Evolutionary conservation across 1,284 basidiomycete species (phyloP).

Genomic region (Malassezia restricta): DNA sequence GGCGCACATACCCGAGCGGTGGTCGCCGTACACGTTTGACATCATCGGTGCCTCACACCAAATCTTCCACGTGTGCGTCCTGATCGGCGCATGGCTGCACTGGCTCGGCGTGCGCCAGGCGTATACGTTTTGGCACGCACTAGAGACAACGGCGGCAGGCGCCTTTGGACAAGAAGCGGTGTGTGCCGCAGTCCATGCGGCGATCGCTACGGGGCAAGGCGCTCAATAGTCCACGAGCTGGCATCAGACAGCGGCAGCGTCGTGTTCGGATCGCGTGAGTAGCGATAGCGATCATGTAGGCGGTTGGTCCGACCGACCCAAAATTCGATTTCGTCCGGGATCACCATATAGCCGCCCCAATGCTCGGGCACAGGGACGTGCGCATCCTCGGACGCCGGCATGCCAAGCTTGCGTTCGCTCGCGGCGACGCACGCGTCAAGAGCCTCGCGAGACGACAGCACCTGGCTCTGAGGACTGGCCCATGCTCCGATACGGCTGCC

Average conservation of each 20-base stretch:
- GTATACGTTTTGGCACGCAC: slow-evolving; percentile 42
- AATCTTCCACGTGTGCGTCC: slow-evolving; percentile 65
- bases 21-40: slow-evolving; percentile 68
- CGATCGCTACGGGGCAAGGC: slow-evolving; percentile 8
- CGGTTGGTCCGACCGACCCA: slow-evolving; percentile 40
- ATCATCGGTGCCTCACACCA: slow-evolving; percentile 50
- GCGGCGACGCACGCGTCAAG: slow-evolving; percentile 57
- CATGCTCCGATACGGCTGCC: slow-evolving; percentile 80
- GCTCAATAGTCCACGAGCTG: slow-evolving; percentile 9
- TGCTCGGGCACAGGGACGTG: slow-evolving; percentile 68
- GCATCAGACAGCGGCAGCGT: slow-evolving; percentile 2
- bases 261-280: slow-evolving; percentile 14
- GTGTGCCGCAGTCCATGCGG: slow-evolving; percentile 18
- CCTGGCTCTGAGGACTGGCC: slow-evolving; percentile 74
- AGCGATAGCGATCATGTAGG: slow-evolving; percentile 40
- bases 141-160: slow-evolving; percentile 19
- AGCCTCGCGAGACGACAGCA: slow-evolving; percentile 58
- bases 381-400: slow-evolving; percentile 36
- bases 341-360: slow-evolving; percentile 91
- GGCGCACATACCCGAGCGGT: slow-evolving; percentile 66
- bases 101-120: slow-evolving; percentile 49
- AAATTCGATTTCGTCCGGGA: slow-evolving; percentile 62
- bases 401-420: slow-evolving; percentile 56
- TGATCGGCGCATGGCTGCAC: slow-evolving; percentile 64
- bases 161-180: slow-evolving; percentile 13